Percentiles rank a stretch among this genome's conserved stretches.
Evolutionary conservation across 495 filamentous ascomycete species (phyloP).

Genomic region (Tricharina praecox): DNA sequence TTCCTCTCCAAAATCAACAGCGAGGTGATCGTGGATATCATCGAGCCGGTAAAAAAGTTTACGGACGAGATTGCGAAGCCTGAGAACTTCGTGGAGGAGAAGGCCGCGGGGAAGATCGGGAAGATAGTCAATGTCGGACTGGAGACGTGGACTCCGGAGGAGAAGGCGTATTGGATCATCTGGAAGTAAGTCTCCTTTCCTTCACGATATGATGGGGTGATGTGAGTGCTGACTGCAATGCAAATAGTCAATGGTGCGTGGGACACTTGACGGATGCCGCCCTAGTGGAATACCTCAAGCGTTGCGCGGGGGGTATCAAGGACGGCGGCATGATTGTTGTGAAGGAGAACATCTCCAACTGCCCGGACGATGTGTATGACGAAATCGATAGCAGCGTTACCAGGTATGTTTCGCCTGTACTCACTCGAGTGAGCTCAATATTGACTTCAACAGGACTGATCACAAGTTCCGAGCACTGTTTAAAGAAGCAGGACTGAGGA

Average conservation of each 20-base stretch:
- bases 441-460: constrained; percentile 37
- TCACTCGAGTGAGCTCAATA: too few species aligned
- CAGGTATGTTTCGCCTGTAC: constrained; percentile 9
- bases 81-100: constrained; percentile 24
- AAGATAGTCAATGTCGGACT: constrained; percentile 56
- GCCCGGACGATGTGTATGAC: constrained; percentile 53
- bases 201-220: not conserved
- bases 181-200: constrained; percentile 30
- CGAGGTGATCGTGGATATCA: constrained; percentile 33
- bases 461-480: constrained; percentile 54
- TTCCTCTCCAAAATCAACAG: constrained; percentile 29
- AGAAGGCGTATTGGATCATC: constrained; percentile 40
- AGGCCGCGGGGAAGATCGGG: constrained; percentile 32
- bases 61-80: constrained; percentile 33
- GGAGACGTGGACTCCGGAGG: constrained; percentile 50
- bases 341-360: constrained; percentile 71
- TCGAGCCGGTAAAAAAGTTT: constrained; percentile 43
- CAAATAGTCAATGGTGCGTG: constrained; percentile 76
- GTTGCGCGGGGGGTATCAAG: constrained; percentile 41
- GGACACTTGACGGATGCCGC: constrained; percentile 72
- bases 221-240: not conserved
- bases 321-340: constrained; percentile 48
- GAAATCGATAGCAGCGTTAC: constrained; percentile 51
- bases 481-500: constrained; percentile 44
- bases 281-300: constrained; percentile 46